Evolutionary conservation across 441 rosid genomes (phyloP).

Genomic region (Euphorbia celastroides): DNA sequence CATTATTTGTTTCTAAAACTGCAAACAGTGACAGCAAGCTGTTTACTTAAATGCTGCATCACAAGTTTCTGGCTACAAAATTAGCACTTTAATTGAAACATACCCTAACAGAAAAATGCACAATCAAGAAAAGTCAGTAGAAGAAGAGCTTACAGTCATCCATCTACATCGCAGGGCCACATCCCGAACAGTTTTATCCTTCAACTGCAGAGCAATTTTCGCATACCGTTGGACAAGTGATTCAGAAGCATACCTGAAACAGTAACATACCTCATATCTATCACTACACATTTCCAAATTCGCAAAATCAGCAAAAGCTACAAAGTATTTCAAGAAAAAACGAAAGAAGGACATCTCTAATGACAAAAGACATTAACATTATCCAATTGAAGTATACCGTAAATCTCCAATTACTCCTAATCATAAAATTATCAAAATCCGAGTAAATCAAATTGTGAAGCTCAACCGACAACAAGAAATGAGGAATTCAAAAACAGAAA

Average conservation of each 20-base stretch:
- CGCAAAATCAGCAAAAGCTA: not conserved
- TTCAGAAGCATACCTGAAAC: constrained; percentile 47
- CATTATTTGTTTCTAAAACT: not conserved
- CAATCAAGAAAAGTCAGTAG: not conserved
- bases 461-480: not conserved
- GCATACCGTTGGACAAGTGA: constrained; percentile 54
- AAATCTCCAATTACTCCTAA: not conserved
- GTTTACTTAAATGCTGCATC: not conserved
- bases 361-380: not conserved
- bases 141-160: constrained; percentile 53
- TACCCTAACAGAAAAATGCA: not conserved
- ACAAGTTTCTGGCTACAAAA: not conserved
- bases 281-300: not conserved
- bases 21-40: not conserved
- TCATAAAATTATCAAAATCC: not conserved
- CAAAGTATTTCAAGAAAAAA: not conserved
- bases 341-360: not conserved
- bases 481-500: too few species aligned
- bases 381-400: not conserved
- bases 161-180: constrained; percentile 75
- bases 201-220: constrained; percentile 65
- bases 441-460: not conserved
- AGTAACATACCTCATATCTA: not conserved
- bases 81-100: not conserved
- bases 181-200: constrained; percentile 72